Conservation (phyloP, 805 yeast genomes). For the Yarrowia sp. region DNA sequence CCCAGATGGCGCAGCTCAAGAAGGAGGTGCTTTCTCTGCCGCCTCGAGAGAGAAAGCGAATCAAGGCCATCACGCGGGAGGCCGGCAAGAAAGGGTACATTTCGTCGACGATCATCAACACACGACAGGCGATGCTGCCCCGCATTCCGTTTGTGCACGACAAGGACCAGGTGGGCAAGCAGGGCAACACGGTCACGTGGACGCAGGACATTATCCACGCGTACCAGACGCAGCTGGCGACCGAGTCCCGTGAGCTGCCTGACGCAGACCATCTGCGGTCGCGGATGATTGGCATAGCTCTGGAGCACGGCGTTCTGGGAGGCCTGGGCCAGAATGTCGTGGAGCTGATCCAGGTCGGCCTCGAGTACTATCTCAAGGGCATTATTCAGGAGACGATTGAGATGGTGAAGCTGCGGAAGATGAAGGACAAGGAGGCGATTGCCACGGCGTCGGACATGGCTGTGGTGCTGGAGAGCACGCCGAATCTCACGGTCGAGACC, state of each 20-base stretch:
- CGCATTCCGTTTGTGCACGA: conserved; percentile 74
- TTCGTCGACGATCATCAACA: conserved; percentile 50
- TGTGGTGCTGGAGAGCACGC: conserved; percentile 48
- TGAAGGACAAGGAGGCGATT: conserved; percentile 50
- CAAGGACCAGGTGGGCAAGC: conserved; percentile 43
- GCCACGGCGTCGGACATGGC: conserved; percentile 51
- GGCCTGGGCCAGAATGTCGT: conserved; percentile 76
- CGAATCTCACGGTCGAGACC: conserved; percentile 50
- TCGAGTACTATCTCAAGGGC: conserved; percentile 79
- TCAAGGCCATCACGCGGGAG: conserved; percentile 82
- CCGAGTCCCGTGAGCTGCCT: conserved; percentile 82
- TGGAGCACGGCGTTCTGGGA: conserved; percentile 90
- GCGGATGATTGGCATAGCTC: conserved; percentile 78
- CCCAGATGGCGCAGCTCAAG: conserved; percentile 82
- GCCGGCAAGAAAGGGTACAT: conserved; percentile 71
- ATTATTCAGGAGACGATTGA: conserved; percentile 78
- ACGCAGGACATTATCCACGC: conserved; percentile 91
- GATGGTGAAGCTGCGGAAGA: conserved; percentile 67
- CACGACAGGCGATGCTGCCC: conserved; percentile 68
- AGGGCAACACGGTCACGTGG: conserved; percentile 62
- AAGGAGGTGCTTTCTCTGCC: conserved; percentile 87
- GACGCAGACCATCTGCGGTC: conserved; percentile 72
- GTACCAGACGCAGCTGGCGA: conserved; percentile 77
- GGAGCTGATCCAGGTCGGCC: conserved; percentile 79
- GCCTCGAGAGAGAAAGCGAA: conserved; percentile 80